Percentiles rank a stretch among this genome's conserved stretches.
Evolutionary conservation across 305 asterid species (phyloP).

Genomic region (Fraxinus angustifolia): DNA sequence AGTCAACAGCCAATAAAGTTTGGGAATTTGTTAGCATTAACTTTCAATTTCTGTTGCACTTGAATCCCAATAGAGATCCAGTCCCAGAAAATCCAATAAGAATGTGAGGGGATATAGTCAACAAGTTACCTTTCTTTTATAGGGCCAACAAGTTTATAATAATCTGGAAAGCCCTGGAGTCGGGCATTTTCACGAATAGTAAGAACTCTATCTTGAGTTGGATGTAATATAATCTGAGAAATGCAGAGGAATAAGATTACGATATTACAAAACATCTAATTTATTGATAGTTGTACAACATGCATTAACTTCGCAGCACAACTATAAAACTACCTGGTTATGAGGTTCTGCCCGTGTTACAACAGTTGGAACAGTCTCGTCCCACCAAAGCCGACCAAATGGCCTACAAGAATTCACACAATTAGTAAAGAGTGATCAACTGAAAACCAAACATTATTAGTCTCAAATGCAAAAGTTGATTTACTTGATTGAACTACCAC

Average conservation of each 20-base stretch:
- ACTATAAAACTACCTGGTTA: conserved; percentile 31
- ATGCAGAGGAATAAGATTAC: neutral
- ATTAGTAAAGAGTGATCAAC: neutral
- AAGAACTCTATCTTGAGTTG: conserved; percentile 65
- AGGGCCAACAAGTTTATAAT: conserved; percentile 67
- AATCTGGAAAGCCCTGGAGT: conserved; percentile 86
- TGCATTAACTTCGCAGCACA: neutral
- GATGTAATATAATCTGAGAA: conserved; percentile 57
- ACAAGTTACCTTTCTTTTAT: conserved; percentile 58
- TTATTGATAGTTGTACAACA: neutral
- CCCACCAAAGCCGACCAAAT: conserved; percentile 91
- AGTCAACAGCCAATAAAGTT: neutral
- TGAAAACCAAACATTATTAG: neutral
- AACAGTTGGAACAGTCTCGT: conserved; percentile 90
- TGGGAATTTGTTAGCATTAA: neutral
- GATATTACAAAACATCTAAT: neutral
- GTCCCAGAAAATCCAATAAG: neutral
- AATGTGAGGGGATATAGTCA: neutral
- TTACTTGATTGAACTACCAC: conserved; percentile 48
- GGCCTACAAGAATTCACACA: conserved; percentile 45
- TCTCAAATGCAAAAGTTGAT: neutral
- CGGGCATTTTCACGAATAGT: conserved; percentile 87
- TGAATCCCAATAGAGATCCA: neutral
- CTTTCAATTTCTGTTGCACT: neutral
- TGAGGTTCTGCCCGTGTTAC: conserved; percentile 65